Conservation (phyloP, 2,329 filamentous ascomycete genomes). For the Diaporthe sp. region DNA sequence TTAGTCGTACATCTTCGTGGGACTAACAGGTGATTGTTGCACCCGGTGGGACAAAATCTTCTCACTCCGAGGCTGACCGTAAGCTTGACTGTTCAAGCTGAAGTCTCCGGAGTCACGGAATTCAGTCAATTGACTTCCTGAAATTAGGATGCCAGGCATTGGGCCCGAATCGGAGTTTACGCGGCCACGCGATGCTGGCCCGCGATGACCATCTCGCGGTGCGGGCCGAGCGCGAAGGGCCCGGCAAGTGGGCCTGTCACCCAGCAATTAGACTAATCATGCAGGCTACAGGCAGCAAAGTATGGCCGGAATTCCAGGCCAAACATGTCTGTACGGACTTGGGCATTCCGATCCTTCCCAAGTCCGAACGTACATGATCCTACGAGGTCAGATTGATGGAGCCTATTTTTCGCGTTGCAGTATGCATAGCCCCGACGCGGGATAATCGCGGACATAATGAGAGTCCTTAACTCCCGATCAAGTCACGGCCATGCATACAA, state of each 20-base stretch:
- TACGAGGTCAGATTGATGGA: not conserved
- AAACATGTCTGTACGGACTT: not conserved
- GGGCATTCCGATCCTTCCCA: not conserved
- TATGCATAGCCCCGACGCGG: not conserved
- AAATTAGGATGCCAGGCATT: not conserved
- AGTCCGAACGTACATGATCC: not conserved
- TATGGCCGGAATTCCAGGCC: not conserved
- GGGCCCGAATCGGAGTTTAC: not conserved
- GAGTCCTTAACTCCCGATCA: not conserved
- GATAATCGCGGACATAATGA: not conserved
- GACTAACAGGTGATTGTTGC: not conserved
- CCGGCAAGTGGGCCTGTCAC: not conserved
- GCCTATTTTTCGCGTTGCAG: not conserved
- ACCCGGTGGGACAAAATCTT: not conserved
- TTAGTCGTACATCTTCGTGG: not conserved
- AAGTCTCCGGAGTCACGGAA: not conserved
- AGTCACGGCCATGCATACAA: not conserved
- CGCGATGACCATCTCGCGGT: not conserved
- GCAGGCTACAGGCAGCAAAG: not conserved
- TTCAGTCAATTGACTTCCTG: too few species aligned
- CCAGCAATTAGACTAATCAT: not conserved
- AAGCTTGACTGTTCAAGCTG: not conserved
- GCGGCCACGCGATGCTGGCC: not conserved
- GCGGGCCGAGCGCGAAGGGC: not conserved
- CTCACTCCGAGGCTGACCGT: too few species aligned